phyloP scores from a whole-genome alignment of 768 basidiomycete genomes.

The Lactarius akahatsu region DNA sequence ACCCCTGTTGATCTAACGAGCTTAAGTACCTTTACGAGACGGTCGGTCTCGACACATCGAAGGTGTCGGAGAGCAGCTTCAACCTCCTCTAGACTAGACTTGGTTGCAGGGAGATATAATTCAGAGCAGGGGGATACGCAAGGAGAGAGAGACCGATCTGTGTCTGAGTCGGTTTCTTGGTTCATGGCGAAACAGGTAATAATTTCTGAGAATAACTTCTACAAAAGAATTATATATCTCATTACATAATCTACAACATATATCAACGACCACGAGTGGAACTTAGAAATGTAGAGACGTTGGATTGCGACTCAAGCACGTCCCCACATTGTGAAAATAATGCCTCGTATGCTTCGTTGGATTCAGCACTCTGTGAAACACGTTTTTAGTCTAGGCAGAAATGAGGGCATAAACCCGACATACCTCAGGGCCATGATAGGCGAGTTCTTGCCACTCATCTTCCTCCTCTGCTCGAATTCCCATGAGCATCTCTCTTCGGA shows the following conservation, averaged over 20 bases:
- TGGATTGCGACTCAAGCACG: conserved; percentile 52
- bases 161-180: conserved; percentile 59
- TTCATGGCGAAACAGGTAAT: conserved; percentile 26
- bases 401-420: conserved; percentile 30
- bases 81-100: not conserved
- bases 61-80: conserved; percentile 4
- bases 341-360: conserved; percentile 55
- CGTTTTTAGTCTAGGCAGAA: conserved; percentile 7
- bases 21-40: conserved; percentile 19
- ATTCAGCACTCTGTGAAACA: conserved; percentile 52
- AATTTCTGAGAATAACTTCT: not conserved
- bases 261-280: conserved; percentile 23
- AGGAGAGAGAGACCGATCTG: conserved; percentile 24
- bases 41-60: conserved; percentile 1
- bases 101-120: not conserved
- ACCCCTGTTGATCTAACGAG: conserved; percentile 22
- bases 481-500: conserved; percentile 74
- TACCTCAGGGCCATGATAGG: conserved; percentile 67
- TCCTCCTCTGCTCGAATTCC: conserved; percentile 76
- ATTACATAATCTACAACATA: conserved; percentile 30
- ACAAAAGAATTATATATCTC: not conserved
- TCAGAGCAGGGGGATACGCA: conserved; percentile 14
- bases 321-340: conserved; percentile 60
- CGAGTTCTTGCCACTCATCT: conserved; percentile 68
- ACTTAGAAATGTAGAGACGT: conserved; percentile 56